phyloP scores from a whole-genome alignment of 2,329 filamentous ascomycete species.

The Elsinoe arachidis region DNA sequence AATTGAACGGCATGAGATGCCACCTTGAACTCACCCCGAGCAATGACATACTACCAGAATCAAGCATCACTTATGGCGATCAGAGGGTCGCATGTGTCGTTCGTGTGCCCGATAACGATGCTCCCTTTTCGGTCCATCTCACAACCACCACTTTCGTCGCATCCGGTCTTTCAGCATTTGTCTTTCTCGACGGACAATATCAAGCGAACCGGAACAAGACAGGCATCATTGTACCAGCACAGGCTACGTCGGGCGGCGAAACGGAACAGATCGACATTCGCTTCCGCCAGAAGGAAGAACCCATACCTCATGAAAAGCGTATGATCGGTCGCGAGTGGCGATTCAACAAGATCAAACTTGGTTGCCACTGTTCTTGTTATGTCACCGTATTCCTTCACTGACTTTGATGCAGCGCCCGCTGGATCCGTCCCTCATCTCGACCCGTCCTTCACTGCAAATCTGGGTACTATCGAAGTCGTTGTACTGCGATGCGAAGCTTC shows the following conservation, averaged over 20 bases:
- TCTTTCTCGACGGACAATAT: slow-evolving; percentile 50
- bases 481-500: slow-evolving; percentile 34
- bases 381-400: neutral
- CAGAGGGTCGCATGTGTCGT: slow-evolving; percentile 45
- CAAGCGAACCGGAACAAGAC: slow-evolving; percentile 49
- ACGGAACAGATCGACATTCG: slow-evolving; percentile 40
- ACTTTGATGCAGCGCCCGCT: slow-evolving; percentile 27
- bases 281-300: slow-evolving; percentile 47
- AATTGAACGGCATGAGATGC: slow-evolving; percentile 45
- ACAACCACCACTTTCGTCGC: slow-evolving; percentile 44
- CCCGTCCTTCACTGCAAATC: slow-evolving; percentile 29
- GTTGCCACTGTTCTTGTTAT: slow-evolving; percentile 26
- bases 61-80: slow-evolving; percentile 43
- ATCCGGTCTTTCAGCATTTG: slow-evolving; percentile 45
- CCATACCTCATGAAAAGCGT: slow-evolving; percentile 37
- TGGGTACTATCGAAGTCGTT: slow-evolving; percentile 42
- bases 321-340: slow-evolving; percentile 43
- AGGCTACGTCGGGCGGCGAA: slow-evolving; percentile 20
- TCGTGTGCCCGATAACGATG: slow-evolving; percentile 38
- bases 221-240: slow-evolving; percentile 30
- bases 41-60: slow-evolving; percentile 40
- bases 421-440: slow-evolving; percentile 29
- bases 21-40: slow-evolving; percentile 41
- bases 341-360: slow-evolving; percentile 42
- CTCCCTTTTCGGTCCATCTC: slow-evolving; percentile 42